Base-by-base conservation (phyloP, 768 basidiomycete genomes). In the Trametes gibbosa region DNA sequence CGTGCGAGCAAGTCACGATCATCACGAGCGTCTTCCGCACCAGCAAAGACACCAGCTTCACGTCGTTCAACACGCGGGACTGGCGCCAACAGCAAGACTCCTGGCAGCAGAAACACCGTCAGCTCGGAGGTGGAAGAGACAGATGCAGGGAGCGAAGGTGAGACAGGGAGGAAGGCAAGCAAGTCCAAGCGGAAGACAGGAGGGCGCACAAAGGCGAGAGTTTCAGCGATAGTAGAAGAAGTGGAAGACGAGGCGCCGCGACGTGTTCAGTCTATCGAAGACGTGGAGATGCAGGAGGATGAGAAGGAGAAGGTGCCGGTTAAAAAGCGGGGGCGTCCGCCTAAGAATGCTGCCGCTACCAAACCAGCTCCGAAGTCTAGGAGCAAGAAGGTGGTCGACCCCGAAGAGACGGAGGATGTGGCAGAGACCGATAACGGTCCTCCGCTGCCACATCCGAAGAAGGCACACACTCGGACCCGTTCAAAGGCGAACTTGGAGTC, bases 211-310 rank as follows among this genome's bases (percentile, higher is more conserved):
- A 73, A 69, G 49, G 59, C 61, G 5, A 60, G 63, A 14, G 69
- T 72, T 2, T 66, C 68, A 10, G 64, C 63, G 46, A 67, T 74
- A 53, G 63, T 67, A 39, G 69, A 72, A 57, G 69, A 70, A 48
- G 68, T 66, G 19, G 70, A 69, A 10, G 70, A 70, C 21, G 66
- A 68, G 2, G 65, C 65, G 2, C 59, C 25, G 2, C 2, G n/a
- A 12, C 9, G 6, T 16, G 27, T 25, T 5, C 50, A 13, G 29
- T 25, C 58, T 10, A 63, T 61, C 5, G 67, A 58, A 25, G 53
- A 56, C 40, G 55, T 53, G 40, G 59, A 62, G 50, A 63, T 59
- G 41, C 55, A 46, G 9, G 54, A 43, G 14, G 43, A 45, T 27
- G 25, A 53, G 14, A 41, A 32, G 53, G 57, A 37, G 51, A 67